These are phyloP conservation scores for Cubamyces lactineus DNA, from an alignment of 768 basidiomycete genomes.

Conservation along the genomic window DNA sequence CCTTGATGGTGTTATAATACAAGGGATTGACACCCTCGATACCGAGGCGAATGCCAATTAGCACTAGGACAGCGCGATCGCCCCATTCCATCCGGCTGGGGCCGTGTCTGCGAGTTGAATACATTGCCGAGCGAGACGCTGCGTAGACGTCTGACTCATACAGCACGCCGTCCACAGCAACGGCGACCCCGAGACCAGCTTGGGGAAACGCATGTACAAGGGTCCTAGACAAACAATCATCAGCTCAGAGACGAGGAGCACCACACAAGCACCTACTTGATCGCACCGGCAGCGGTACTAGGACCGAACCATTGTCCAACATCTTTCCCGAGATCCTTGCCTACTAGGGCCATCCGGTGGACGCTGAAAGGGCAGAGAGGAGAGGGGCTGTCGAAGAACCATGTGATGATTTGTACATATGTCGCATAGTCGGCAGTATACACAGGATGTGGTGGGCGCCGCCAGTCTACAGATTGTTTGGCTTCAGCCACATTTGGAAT, in stretches of 20 bases:
- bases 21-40: conserved; percentile 94
- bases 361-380: conserved; percentile 90
- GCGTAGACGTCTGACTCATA: conserved; percentile 86
- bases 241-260: neutral
- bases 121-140: conserved; percentile 54
- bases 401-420: conserved; percentile 89
- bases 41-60: conserved; percentile 86
- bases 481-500: neutral
- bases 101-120: conserved; percentile 19
- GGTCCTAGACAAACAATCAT: conserved; percentile 47
- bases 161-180: conserved; percentile 79
- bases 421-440: conserved; percentile 72
- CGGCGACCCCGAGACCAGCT: conserved; percentile 77
- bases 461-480: conserved; percentile 68
- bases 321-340: conserved; percentile 92
- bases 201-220: conserved; percentile 81
- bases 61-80: conserved; percentile 78
- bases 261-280: conserved; percentile 58
- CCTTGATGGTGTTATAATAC: conserved; percentile 87
- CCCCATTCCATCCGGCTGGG: conserved; percentile 60
- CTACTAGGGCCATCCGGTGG: conserved; percentile 93
- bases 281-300: conserved; percentile 94
- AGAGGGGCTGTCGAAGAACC: conserved; percentile 92
- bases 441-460: conserved; percentile 66
- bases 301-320: conserved; percentile 99